phyloP scores from a whole-genome alignment of 2,329 filamentous ascomycete species.

The Claviceps humidiphila region DNA sequence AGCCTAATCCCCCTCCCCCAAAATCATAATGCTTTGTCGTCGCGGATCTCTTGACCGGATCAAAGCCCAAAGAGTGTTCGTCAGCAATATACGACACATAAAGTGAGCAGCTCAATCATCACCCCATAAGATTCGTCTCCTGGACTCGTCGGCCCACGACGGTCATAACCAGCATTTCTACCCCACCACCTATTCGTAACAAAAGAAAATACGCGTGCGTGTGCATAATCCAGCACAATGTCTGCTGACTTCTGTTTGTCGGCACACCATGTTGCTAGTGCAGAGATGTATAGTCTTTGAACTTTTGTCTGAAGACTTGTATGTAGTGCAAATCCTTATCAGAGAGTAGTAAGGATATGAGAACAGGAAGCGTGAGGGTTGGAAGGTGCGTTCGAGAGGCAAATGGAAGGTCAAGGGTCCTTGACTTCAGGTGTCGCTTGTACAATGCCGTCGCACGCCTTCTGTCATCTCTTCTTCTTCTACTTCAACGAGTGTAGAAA shows the following conservation, averaged over 20 bases:
- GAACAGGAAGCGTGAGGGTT: not conserved
- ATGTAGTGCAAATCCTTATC: not conserved
- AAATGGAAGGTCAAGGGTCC: too few relatives aligned
- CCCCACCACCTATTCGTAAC: not conserved
- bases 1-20: not conserved
- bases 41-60: not conserved
- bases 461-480: conserved; percentile 3
- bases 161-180: not conserved
- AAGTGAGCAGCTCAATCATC: not conserved
- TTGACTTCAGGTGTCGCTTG: too few relatives aligned
- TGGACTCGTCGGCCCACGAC: not conserved
- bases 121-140: not conserved
- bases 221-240: conserved; percentile 13
- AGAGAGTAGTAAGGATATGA: not conserved
- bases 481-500: not conserved
- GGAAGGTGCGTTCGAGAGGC: not conserved
- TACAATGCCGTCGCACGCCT: too few relatives aligned
- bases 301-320: not conserved
- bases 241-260: conserved; percentile 9
- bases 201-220: conserved; percentile 9
- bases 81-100: not conserved
- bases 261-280: conserved; percentile 7
- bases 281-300: conserved; percentile 3
- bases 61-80: not conserved
- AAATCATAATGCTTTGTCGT: not conserved